Conservation (phyloP, 805 yeast genomes). For the Candida sithepensis region DNA sequence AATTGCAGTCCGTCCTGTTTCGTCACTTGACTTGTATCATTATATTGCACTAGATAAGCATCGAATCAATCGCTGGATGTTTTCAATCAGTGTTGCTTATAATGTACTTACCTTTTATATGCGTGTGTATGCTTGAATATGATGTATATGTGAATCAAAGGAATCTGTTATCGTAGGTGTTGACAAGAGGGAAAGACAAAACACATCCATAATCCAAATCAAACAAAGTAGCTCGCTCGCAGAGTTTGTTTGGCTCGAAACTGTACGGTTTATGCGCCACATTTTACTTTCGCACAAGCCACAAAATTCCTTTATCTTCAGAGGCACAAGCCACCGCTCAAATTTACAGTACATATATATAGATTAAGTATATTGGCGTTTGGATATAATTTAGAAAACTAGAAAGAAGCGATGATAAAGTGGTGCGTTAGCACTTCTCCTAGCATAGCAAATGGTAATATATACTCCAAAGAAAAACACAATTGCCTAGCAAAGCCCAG, state of each 20-base stretch:
- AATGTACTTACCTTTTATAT: neutral
- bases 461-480: too few species aligned
- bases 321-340: neutral
- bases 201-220: neutral
- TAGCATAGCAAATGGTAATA: neutral
- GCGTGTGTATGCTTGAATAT: neutral
- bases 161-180: neutral
- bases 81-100: neutral
- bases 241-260: neutral
- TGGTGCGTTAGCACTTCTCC: neutral
- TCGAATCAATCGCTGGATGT: neutral
- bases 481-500: neutral
- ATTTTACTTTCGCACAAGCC: neutral
- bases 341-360: too few species aligned
- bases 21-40: neutral
- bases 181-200: constrained; percentile 1
- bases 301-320: neutral
- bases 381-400: neutral
- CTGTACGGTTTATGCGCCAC: neutral
- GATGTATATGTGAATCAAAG: neutral
- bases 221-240: constrained; percentile 1
- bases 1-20: neutral
- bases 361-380: too few species aligned
- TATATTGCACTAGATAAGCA: neutral
- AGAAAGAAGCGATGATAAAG: neutral